Evolutionary conservation across 2,329 filamentous ascomycete genomes (phyloP), one percentile per base, ranked within the genome.

Genomic region (Teratosphaeria pseudoeucalypti): DNA sequence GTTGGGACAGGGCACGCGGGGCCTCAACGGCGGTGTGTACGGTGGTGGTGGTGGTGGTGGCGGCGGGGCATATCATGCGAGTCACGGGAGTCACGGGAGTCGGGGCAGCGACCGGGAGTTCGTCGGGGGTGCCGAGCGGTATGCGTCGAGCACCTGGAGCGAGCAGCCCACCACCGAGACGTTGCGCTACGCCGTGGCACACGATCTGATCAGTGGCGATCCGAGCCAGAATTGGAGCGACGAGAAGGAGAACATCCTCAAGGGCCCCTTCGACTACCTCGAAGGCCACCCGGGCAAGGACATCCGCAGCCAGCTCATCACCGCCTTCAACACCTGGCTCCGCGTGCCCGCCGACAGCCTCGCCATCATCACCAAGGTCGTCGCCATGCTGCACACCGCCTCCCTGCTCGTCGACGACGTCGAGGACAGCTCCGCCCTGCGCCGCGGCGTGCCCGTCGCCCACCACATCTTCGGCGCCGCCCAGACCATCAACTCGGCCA

Each of bases 401-500:
- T 92, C 88, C 3, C 78, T 95, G 58, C 82, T 95, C 72, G 84
- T 95, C 59, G 90, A 95, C 74, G 91, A 95, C 72, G 90, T 95
- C 6, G 89, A 95, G 76, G 90, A 95, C 75, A 85, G 82, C 52
- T 91, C 88, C 2, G 75, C 85, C 63, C 80, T 95, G 32, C 86
- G 90, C 49, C 83, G 90, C 49, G 90, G 90, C 52, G 81, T 89
- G 47, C 90, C 90, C 12, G 90, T 92, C 23, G 88, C 90, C 2
- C 89, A 95, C 75, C 84, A 79, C 72, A 90, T 95, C 67, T 95
- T 92, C 70, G 90, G 90, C 62, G 85, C 87, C 3, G 85, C 90
- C 6, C 90, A 95, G 74, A 94, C 90, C 52, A 94, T 95, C 75
- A 95, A 95, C 75, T 88, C 86, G 56, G 89, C 90, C 64, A 95